A percentile compares a stretch with the other conserved stretches of the same genome.
Evolutionary conservation across 257 asterid genomes (phyloP).

Genomic region (Jaltomata sinuosa): DNA sequence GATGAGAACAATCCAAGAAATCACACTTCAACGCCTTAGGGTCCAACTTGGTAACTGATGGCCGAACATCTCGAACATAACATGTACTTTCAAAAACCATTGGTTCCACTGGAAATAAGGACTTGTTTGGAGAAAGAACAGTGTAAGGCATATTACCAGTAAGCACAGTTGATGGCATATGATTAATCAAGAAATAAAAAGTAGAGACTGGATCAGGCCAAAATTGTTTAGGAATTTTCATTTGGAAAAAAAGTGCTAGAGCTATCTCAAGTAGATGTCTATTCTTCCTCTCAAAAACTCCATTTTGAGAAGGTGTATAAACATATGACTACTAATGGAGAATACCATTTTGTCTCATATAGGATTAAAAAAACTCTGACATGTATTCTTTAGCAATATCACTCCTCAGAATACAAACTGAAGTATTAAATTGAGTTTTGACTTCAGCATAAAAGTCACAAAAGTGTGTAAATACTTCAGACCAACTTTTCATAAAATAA

Average conservation of each 20-base stretch:
- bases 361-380: neutral
- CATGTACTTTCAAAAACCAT: neutral
- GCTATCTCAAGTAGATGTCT: neutral
- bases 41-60: neutral
- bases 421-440: neutral
- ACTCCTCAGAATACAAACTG: neutral
- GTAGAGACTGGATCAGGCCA: neutral
- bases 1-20: neutral
- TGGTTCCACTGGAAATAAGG: neutral
- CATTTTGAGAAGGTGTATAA: neutral
- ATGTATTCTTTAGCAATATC: neutral
- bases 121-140: neutral
- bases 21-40: neutral
- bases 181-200: no score
- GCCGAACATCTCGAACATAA: neutral
- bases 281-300: neutral
- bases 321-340: neutral
- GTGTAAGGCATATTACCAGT: neutral
- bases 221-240: neutral
- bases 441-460: neutral
- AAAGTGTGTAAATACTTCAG: neutral
- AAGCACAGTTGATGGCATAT: no score
- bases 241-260: neutral
- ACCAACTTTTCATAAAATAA: neutral
- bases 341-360: neutral